Percentiles rank a stretch among this genome's conserved stretches.
phyloP scores from a whole-genome alignment of 352 stramenopile genomes.

The Phytopythium montanum region DNA sequence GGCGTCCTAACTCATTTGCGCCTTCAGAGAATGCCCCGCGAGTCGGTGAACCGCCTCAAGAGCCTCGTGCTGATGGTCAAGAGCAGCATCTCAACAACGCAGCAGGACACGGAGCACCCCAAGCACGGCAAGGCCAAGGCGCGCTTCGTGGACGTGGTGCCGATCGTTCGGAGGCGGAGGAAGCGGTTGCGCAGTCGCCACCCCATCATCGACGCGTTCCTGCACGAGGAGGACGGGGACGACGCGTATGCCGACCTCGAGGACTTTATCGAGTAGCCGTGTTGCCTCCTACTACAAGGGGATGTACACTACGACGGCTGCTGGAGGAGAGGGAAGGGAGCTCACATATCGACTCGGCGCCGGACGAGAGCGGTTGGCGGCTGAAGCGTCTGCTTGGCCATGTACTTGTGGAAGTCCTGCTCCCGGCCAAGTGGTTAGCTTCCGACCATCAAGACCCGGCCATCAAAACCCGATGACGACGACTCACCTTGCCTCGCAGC shows the following conservation, averaged over 20 bases:
- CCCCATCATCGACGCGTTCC: slow-evolving; percentile 71
- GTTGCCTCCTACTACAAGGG: background rate
- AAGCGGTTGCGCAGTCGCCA: slow-evolving; percentile 61
- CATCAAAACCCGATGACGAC: background rate
- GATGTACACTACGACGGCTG: background rate
- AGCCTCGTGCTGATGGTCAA: slow-evolving; percentile 35
- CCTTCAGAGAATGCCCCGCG: slow-evolving; percentile 21
- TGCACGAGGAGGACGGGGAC: slow-evolving; percentile 64
- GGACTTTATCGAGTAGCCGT: slow-evolving; percentile 66
- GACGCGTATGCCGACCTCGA: slow-evolving; percentile 72
- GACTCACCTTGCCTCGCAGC: slow-evolving; percentile 37
- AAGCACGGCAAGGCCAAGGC: slow-evolving; percentile 21
- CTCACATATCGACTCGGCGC: slow-evolving; percentile 35
- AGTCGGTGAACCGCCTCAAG: slow-evolving; percentile 26
- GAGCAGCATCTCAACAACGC: slow-evolving; percentile 26
- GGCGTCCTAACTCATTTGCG: background rate
- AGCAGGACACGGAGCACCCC: slow-evolving; percentile 3
- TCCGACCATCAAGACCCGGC: background rate
- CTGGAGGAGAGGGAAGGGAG: background rate
- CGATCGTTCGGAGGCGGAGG: slow-evolving; percentile 48
- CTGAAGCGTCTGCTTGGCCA: slow-evolving; percentile 26
- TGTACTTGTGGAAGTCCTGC: slow-evolving; percentile 46
- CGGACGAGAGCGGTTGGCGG: slow-evolving; percentile 26
- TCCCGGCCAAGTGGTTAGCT: background rate
- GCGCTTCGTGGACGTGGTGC: slow-evolving; percentile 46